Conservation (phyloP, 306 rosid species). For the Vicia villosa region DNA sequence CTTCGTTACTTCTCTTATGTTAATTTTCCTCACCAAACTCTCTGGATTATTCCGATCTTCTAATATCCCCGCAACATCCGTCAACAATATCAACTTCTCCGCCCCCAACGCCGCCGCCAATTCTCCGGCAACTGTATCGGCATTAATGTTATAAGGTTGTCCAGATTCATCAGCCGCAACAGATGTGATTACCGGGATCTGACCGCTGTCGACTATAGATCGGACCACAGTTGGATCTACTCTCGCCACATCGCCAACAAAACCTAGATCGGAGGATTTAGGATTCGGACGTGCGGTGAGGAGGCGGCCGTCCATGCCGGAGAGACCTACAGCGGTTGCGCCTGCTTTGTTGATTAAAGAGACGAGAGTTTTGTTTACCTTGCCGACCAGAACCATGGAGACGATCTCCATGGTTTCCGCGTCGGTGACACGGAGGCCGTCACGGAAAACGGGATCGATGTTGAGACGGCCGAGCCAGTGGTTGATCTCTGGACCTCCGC, state of each 20-base stretch:
- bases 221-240: conserved; percentile 69
- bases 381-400: conserved; percentile 93
- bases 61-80: conserved; percentile 86
- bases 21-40: conserved; percentile 74
- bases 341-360: conserved; percentile 80
- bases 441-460: conserved; percentile 77
- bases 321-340: conserved; percentile 82
- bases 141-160: conserved; percentile 86
- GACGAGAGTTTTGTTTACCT: conserved; percentile 77
- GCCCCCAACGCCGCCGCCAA: conserved; percentile 91
- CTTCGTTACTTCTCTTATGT: conserved; percentile 72
- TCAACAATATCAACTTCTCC: conserved; percentile 84
- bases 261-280: conserved; percentile 67
- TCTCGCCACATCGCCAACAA: conserved; percentile 74
- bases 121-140: conserved; percentile 89
- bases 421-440: conserved; percentile 91
- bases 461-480: conserved; percentile 81
- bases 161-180: conserved; percentile 83
- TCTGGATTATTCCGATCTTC: conserved; percentile 57
- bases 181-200: conserved; percentile 85
- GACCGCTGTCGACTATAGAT: conserved; percentile 59
- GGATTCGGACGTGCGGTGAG: conserved; percentile 78
- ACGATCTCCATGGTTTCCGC: conserved; percentile 89
- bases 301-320: conserved; percentile 80
- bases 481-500: conserved; percentile 97